phyloP scores from a whole-genome alignment of 768 basidiomycete species.

The Boletus bicolor region DNA sequence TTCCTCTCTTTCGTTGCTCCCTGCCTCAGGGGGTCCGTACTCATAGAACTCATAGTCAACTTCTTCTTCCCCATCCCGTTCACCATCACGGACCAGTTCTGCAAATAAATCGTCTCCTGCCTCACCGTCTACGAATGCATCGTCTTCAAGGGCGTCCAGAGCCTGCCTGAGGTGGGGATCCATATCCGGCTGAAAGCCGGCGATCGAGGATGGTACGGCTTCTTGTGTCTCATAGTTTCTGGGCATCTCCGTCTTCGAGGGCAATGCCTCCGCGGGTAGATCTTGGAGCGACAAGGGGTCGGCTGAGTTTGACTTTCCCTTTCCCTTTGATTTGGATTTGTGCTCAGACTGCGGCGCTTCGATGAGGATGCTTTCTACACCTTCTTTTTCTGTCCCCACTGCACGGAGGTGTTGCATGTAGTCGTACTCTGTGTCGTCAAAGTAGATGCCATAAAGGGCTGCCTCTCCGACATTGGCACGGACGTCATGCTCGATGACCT shows the following conservation, averaged over 20 bases:
- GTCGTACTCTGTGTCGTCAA: slow-evolving; percentile 94
- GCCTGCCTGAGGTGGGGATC: slow-evolving; percentile 92
- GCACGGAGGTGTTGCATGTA: slow-evolving; percentile 95
- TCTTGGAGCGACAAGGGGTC: slow-evolving; percentile 45
- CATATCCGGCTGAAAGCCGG: slow-evolving; percentile 94
- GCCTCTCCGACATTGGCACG: slow-evolving; percentile 80
- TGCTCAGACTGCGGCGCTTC: slow-evolving; percentile 59
- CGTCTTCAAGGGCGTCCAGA: slow-evolving; percentile 92
- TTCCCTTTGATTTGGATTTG: slow-evolving; percentile 28
- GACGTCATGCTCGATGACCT: slow-evolving; percentile 45
- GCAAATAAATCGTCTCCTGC: slow-evolving; percentile 75
- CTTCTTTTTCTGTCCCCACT: slow-evolving; percentile 74
- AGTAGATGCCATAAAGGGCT: slow-evolving; percentile 84
- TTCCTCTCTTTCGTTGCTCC: slow-evolving; percentile 21
- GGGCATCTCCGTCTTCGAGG: slow-evolving; percentile 72
- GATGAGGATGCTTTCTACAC: slow-evolving; percentile 76
- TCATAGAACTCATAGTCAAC: slow-evolving; percentile 68
- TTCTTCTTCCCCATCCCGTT: slow-evolving; percentile 58
- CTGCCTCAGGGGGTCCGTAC: slow-evolving; percentile 28
- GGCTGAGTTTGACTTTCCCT: slow-evolving; percentile 39
- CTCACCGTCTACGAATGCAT: slow-evolving; percentile 83
- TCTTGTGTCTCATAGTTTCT: slow-evolving; percentile 73
- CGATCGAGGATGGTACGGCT: slow-evolving; percentile 74
- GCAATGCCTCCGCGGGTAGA: slow-evolving; percentile 67
- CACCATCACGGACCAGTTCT: slow-evolving; percentile 69